Conservation (phyloP, 2,329 filamentous ascomycete species). For the Colletotrichum melonis region DNA sequence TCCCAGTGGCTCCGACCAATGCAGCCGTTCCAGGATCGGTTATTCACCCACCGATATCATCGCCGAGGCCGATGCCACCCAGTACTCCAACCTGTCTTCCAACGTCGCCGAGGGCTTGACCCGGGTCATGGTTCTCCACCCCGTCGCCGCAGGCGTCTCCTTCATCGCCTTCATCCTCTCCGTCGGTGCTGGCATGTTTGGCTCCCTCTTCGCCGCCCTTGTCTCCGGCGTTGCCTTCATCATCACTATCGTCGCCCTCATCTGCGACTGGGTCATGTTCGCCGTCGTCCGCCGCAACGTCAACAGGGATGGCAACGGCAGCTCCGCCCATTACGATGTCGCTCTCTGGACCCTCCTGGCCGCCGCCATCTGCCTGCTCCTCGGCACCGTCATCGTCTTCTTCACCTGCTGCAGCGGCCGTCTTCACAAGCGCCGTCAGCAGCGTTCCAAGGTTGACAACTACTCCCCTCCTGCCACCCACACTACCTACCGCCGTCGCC, state of each 20-base stretch:
- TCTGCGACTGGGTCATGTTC: conserved; percentile 69
- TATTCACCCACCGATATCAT: conserved; percentile 66
- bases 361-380: conserved; percentile 63
- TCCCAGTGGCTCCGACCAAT: conserved; percentile 53
- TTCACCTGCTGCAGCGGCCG: conserved; percentile 70
- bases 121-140: conserved; percentile 71
- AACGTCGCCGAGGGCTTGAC: conserved; percentile 63
- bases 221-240: conserved; percentile 62
- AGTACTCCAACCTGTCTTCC: conserved; percentile 55
- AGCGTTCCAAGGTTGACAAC: conserved; percentile 41
- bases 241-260: conserved; percentile 58
- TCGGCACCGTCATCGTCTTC: conserved; percentile 68
- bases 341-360: conserved; percentile 71
- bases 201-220: conserved; percentile 62
- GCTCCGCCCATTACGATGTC: conserved; percentile 65
- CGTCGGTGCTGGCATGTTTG: conserved; percentile 61
- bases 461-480: conserved; percentile 38
- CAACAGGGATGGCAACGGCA: conserved; percentile 54
- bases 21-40: conserved; percentile 61
- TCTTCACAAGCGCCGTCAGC: conserved; percentile 49
- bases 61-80: conserved; percentile 46
- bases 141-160: conserved; percentile 65
- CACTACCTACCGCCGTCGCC: conserved; percentile 29
- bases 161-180: conserved; percentile 70
- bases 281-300: conserved; percentile 64